Conservation (phyloP, 306 rosid genomes). For the Mucuna pruriens region DNA sequence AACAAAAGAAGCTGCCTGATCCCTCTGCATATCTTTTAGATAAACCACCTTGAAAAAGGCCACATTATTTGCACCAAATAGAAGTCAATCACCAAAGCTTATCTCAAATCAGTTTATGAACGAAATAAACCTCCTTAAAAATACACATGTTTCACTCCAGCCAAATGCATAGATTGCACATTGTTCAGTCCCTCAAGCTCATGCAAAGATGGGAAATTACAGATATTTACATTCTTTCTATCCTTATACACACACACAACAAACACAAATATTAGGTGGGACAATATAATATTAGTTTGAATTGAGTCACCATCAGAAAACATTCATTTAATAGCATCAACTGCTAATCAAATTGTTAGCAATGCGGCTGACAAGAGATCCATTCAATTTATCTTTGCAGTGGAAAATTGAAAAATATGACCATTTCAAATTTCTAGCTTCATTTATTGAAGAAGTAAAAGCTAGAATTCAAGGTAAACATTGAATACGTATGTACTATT, state of each 20-base stretch:
- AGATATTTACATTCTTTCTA: neutral
- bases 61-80: neutral
- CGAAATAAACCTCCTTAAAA: neutral
- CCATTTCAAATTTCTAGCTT: slow-evolving; percentile 14
- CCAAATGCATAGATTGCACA: neutral
- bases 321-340: slow-evolving; percentile 25
- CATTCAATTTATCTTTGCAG: slow-evolving; percentile 29
- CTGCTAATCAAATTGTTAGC: slow-evolving; percentile 14
- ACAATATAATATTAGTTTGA: neutral
- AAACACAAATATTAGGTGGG: neutral
- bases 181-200: neutral
- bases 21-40: neutral
- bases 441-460: slow-evolving; percentile 26
- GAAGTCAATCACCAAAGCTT: neutral
- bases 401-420: slow-evolving; percentile 25
- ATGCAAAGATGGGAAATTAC: neutral
- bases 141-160: neutral
- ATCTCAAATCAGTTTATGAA: neutral
- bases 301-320: neutral
- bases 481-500: neutral
- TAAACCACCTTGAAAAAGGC: neutral
- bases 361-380: neutral
- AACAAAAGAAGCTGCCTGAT: neutral
- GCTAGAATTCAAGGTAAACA: slow-evolving; percentile 14
- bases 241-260: neutral